Percentiles rank a stretch among this genome's conserved stretches.
Conservation (phyloP, 2,329 filamentous ascomycete genomes). For the Fusarium cicatricum region DNA sequence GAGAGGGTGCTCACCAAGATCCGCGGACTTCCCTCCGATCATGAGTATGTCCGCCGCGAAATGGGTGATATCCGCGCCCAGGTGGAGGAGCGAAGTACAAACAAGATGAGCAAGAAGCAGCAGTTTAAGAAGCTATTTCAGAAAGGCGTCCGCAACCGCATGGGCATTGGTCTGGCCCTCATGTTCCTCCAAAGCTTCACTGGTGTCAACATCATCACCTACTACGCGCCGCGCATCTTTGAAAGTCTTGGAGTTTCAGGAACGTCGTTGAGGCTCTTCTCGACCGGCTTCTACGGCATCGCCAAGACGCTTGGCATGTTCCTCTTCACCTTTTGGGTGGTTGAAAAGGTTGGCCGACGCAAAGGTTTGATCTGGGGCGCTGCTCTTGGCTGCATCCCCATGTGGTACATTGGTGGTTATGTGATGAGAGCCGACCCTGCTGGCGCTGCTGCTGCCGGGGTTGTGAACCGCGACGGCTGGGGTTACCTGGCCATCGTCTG, state of each 20-base stretch:
- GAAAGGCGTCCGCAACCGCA: constrained; percentile 46
- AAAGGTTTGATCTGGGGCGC: constrained; percentile 54
- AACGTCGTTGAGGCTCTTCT: constrained; percentile 46
- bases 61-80: constrained; percentile 66
- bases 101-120: constrained; percentile 41
- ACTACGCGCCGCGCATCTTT: constrained; percentile 57
- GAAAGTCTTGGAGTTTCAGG: constrained; percentile 48
- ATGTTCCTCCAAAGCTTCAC: constrained; percentile 49
- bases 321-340: constrained; percentile 54
- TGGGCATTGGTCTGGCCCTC: constrained; percentile 62
- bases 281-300: constrained; percentile 53
- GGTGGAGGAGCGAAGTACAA: constrained; percentile 57
- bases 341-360: constrained; percentile 57
- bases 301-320: constrained; percentile 49
- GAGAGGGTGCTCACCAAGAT: constrained; percentile 45
- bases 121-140: constrained; percentile 47
- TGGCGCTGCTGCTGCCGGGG: constrained; percentile 54
- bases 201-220: constrained; percentile 67
- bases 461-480: constrained; percentile 52
- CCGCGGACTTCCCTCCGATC: constrained; percentile 46
- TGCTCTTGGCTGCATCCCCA: constrained; percentile 49
- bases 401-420: constrained; percentile 52
- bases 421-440: constrained; percentile 46
- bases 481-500: constrained; percentile 56
- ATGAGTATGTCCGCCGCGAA: constrained; percentile 54